Conservation (phyloP, 805 yeast species). For the Komagataella populi region DNA sequence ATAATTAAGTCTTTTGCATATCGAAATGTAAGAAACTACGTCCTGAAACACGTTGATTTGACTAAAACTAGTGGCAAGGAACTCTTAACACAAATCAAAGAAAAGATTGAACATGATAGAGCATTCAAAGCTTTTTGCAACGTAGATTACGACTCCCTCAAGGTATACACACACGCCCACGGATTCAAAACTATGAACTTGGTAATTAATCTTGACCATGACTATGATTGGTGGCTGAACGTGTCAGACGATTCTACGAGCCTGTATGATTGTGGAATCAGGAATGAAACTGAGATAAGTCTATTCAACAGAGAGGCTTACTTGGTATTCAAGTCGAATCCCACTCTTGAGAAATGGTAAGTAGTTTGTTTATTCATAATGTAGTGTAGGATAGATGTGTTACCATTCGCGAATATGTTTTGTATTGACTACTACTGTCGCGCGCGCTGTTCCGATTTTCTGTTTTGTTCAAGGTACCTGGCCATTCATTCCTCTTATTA, state of each 20-base stretch:
- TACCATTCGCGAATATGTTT: neutral
- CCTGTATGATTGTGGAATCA: slow-evolving; percentile 40
- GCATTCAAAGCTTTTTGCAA: slow-evolving; percentile 73
- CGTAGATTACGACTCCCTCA: slow-evolving; percentile 60
- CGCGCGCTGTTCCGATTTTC: neutral
- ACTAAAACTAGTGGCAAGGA: slow-evolving; percentile 51
- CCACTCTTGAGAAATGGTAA: slow-evolving; percentile 78
- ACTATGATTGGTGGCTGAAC: slow-evolving; percentile 57
- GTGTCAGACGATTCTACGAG: slow-evolving; percentile 22
- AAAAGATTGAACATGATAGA: slow-evolving; percentile 39
- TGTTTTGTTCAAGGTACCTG: neutral
- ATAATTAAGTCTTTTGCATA: slow-evolving; percentile 86
- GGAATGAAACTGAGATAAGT: slow-evolving; percentile 88
- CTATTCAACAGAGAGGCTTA: slow-evolving; percentile 63
- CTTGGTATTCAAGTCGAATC: slow-evolving; percentile 57
- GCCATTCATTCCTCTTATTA: neutral
- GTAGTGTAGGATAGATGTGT: neutral
- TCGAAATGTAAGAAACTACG: slow-evolving; percentile 70
- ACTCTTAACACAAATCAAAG: slow-evolving; percentile 37
- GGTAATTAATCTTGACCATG: slow-evolving; percentile 80
- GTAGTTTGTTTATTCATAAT: neutral
- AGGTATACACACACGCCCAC: slow-evolving; percentile 89
- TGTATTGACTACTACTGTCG: neutral
- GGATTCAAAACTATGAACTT: slow-evolving; percentile 88
- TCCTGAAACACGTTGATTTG: slow-evolving; percentile 59